Percentiles rank a stretch among this genome's conserved stretches.
phyloP scores from a whole-genome alignment of 2,329 filamentous ascomycete genomes.

The Cladosporium sp. region DNA sequence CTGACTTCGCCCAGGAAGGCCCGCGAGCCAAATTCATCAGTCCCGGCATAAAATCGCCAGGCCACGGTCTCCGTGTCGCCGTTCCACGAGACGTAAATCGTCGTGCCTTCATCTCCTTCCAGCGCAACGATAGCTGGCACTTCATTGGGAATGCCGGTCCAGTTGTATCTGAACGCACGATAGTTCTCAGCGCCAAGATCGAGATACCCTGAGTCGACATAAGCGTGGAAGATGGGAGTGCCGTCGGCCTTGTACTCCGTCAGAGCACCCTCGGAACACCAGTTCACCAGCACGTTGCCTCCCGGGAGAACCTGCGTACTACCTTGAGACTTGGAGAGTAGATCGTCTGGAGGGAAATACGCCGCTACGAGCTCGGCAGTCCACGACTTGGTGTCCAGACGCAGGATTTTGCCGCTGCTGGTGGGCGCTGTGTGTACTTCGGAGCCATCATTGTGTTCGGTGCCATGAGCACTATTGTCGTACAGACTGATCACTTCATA shows the following conservation, averaged over 20 bases:
- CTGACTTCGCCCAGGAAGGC: slow-evolving; percentile 21
- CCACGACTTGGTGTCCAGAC: slow-evolving; percentile 21
- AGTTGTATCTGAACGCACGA: slow-evolving; percentile 52
- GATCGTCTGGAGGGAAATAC: slow-evolving; percentile 27
- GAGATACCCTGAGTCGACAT: slow-evolving; percentile 37
- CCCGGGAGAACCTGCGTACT: slow-evolving; percentile 53
- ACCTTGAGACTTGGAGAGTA: slow-evolving; percentile 51
- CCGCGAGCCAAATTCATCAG: slow-evolving; percentile 8
- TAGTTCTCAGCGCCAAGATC: slow-evolving; percentile 43
- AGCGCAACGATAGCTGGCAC: slow-evolving; percentile 40
- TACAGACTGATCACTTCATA: slow-evolving; percentile 53
- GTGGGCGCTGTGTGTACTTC: not conserved
- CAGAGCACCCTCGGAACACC: slow-evolving; percentile 45
- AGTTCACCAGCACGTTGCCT: slow-evolving; percentile 56
- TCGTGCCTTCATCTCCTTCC: slow-evolving; percentile 28
- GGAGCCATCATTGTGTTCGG: not conserved
- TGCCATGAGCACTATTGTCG: slow-evolving; percentile 48
- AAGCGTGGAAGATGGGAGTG: slow-evolving; percentile 51
- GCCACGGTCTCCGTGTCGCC: slow-evolving; percentile 44
- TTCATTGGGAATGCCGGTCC: slow-evolving; percentile 41
- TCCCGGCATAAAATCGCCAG: slow-evolving; percentile 49
- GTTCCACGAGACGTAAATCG: slow-evolving; percentile 53
- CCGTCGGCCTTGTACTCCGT: slow-evolving; percentile 47
- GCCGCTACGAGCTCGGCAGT: slow-evolving; percentile 21
- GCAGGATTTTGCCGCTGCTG: not conserved